Conservation (phyloP, 1,284 basidiomycete species). For the Marasmius oreades region DNA sequence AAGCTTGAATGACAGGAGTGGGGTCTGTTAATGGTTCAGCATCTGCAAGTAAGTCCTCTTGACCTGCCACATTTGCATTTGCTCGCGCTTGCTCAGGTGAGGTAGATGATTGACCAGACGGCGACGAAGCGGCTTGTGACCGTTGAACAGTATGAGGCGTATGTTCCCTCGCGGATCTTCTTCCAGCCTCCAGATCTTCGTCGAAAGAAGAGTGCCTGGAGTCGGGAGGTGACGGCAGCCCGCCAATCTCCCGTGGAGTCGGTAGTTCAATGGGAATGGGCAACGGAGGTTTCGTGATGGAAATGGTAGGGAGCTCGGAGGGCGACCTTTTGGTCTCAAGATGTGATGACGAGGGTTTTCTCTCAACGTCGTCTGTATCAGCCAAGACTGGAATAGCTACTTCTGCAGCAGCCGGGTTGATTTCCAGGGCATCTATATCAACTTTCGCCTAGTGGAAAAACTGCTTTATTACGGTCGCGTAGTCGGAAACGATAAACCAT, state of each 20-base stretch:
- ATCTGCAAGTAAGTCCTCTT: conserved; percentile 41
- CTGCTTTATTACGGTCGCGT: conserved; percentile 13
- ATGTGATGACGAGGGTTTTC: conserved; percentile 26
- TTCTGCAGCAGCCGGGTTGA: conserved; percentile 37
- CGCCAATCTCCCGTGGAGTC: conserved; percentile 53
- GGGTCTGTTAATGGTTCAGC: conserved; percentile 32
- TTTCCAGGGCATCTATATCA: conserved; percentile 38
- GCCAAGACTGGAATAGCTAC: conserved; percentile 51
- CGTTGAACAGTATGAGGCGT: conserved; percentile 5
- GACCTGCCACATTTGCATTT: conserved; percentile 15
- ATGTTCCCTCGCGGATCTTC: conserved; percentile 42
- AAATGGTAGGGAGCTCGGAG: conserved; percentile 47
- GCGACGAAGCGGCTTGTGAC: background rate
- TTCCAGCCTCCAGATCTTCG: conserved; percentile 60
- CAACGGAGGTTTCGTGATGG: conserved; percentile 64
- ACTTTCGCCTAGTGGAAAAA: conserved; percentile 23
- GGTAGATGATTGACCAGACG: conserved; percentile 1
- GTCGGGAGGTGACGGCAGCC: conserved; percentile 41
- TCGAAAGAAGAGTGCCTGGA: conserved; percentile 44
- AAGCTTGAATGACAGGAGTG: conserved; percentile 29
- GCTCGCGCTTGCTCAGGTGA: conserved; percentile 14
- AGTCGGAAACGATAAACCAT: conserved; percentile 15
- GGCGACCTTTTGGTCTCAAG: conserved; percentile 14
- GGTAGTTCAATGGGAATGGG: conserved; percentile 65
- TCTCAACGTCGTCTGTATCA: conserved; percentile 25